A percentile compares a stretch with the other conserved stretches of the same genome.
phyloP scores from a whole-genome alignment of 352 stramenopile species.

The Thalassiosira delicatula region DNA sequence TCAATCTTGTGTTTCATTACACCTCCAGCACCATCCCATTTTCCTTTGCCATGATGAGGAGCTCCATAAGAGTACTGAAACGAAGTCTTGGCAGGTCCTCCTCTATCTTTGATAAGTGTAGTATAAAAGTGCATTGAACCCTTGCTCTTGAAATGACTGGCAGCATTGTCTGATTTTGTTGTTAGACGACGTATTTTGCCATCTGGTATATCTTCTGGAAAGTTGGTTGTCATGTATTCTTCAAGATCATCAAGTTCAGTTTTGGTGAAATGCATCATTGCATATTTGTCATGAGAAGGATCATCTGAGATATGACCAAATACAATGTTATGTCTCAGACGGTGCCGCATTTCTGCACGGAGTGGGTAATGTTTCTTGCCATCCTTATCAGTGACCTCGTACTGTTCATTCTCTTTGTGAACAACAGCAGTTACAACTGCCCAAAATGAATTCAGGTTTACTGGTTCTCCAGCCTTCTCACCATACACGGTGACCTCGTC shows the following conservation, averaged over 20 bases:
- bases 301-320: constrained; percentile 31
- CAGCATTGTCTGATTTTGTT: constrained; percentile 42
- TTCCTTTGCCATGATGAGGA: neutral
- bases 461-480: neutral
- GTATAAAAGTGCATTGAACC: constrained; percentile 28
- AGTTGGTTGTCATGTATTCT: constrained; percentile 33
- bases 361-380: neutral
- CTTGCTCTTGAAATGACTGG: constrained; percentile 41
- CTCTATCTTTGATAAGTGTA: constrained; percentile 8
- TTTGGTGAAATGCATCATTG: constrained; percentile 35
- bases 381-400: constrained; percentile 19
- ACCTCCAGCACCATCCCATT: neutral
- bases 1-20: neutral
- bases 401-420: neutral
- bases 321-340: constrained; percentile 5
- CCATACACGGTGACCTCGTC: constrained; percentile 29
- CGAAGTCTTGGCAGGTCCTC: neutral
- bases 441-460: constrained; percentile 24
- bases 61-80: constrained; percentile 24
- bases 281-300: constrained; percentile 34
- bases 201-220: constrained; percentile 29
- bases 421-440: constrained; percentile 7
- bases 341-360: neutral
- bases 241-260: constrained; percentile 20
- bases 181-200: constrained; percentile 27